Conservation (phyloP, 495 filamentous ascomycete genomes). For the Astrothelium subdiscretum region DNA sequence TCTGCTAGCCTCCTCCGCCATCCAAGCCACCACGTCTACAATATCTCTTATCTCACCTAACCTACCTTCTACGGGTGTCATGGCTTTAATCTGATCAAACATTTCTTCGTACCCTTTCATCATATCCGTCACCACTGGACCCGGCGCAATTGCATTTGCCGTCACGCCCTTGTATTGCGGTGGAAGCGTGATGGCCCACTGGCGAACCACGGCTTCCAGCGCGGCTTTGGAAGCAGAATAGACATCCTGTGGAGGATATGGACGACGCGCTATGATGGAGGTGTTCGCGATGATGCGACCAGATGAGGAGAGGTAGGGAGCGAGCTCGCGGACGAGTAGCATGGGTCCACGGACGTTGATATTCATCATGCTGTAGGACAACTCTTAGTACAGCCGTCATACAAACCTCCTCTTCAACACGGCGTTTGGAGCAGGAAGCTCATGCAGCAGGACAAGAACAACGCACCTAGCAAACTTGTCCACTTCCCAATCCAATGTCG, state of each 20-base stretch:
- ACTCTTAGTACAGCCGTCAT: neutral
- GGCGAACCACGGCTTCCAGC: slow-evolving; percentile 35
- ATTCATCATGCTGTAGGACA: slow-evolving; percentile 8
- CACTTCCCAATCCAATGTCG: neutral
- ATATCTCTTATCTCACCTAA: slow-evolving; percentile 24
- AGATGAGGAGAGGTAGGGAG: slow-evolving; percentile 34
- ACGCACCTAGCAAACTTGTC: neutral
- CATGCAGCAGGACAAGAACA: too few species aligned
- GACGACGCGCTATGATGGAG: slow-evolving; percentile 34
- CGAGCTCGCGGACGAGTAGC: slow-evolving; percentile 32
- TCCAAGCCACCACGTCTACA: slow-evolving; percentile 23
- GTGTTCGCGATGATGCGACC: slow-evolving; percentile 46
- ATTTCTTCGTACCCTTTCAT: slow-evolving; percentile 16
- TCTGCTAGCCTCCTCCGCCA: slow-evolving; percentile 19
- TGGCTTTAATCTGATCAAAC: slow-evolving; percentile 23
- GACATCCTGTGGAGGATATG: slow-evolving; percentile 24
- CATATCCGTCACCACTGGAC: slow-evolving; percentile 32
- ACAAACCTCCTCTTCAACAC: too few species aligned
- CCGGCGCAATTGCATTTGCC: slow-evolving; percentile 34
- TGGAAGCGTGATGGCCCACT: slow-evolving; percentile 35
- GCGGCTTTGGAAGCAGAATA: slow-evolving; percentile 39
- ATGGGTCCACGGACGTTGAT: slow-evolving; percentile 32
- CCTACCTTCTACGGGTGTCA: slow-evolving; percentile 31
- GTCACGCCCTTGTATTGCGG: slow-evolving; percentile 25
- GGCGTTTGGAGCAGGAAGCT: too few species aligned